Conservation (phyloP, 192 early-diverging fungal species). For the Ramicandelaber brevisporus region DNA sequence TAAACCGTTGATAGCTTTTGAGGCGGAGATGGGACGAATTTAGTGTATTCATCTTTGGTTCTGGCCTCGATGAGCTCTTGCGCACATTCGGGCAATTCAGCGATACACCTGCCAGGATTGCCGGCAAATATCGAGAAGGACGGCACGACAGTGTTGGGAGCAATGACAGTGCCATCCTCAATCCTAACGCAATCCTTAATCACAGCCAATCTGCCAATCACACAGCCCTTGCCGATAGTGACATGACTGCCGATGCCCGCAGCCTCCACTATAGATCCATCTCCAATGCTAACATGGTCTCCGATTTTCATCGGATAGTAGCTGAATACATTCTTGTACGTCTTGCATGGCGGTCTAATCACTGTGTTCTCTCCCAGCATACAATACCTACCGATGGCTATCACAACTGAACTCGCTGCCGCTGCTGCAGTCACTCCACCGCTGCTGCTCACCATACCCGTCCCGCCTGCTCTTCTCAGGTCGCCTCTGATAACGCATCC, state of each 20-base stretch:
- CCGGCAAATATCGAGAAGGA: constrained; percentile 77
- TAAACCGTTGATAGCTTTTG: too few species aligned
- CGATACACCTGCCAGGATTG: constrained; percentile 43
- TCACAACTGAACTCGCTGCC: constrained; percentile 57
- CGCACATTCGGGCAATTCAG: constrained; percentile 69
- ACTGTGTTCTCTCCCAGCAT: constrained; percentile 45
- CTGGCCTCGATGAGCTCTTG: constrained; percentile 52
- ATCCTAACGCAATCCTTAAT: constrained; percentile 87
- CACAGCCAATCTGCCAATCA: constrained; percentile 84
- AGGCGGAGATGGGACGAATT: constrained; percentile 28
- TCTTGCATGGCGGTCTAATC: constrained; percentile 84
- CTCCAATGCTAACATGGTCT: constrained; percentile 73
- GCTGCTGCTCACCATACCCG: too few species aligned
- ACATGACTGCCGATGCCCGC: constrained; percentile 80
- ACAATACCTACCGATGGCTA: constrained; percentile 82
- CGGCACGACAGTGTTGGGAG: constrained; percentile 75
- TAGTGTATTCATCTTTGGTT: constrained; percentile 51
- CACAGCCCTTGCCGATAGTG: constrained; percentile 74
- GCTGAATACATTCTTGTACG: constrained; percentile 70
- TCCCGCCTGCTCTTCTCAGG: constrained; percentile 62
- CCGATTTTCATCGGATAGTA: constrained; percentile 96
- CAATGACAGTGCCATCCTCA: constrained; percentile 70
- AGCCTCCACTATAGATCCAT: constrained; percentile 70
- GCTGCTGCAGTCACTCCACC: constrained; percentile 81
- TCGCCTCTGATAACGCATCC: constrained; percentile 86